Evolutionary conservation across 768 basidiomycete species (phyloP), one percentile per base, ranked within the genome.

Genomic region (Tricholoma sp.): DNA sequence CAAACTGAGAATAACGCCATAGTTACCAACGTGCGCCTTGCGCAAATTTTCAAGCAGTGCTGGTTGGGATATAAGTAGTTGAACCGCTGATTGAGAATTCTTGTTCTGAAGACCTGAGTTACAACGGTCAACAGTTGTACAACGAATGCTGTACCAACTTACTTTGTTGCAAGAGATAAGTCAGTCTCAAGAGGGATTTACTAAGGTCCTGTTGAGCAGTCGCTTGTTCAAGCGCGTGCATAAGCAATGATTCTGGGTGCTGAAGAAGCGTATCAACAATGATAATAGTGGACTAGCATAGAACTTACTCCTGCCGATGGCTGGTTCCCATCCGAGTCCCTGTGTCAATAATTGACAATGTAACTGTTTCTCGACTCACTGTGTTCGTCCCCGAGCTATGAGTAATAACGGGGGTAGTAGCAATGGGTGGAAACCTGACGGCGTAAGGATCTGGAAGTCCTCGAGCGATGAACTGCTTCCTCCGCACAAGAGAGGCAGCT

Each of bases 21-120:
- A 99, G 62, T 89, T 94, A 45, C 97, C 97, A 77, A 88, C 83
- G 61, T 96, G 83, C 1, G 95, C 95, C 65, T 89, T 95, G 47
- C 93, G 85, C 12, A 97, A 76, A 64, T 86, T 90, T 55, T 98
- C 94, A 34, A 98, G 74, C 1, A 98, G 74, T 0, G 83, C 71
- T 0, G 94, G 88, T 37, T 93, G 86, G 0, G 83, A 77, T 70
- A 95, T 84, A 3, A 99, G 80, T 16, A 97, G 79, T 59, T 89
- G 85, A 29, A 98, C 89, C 0, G 91, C 93, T 7, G 88, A 88
- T 61, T 90, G 84, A 0, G 89, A 85, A 54, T 83, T 83, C 62
- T 78, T 78, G 22, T 77, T 75, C 37, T 84, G 81, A 18, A 93
- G 75, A 63, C 83, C 91, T 93, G 60, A 2, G 27, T 56, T 21